Evolutionary conservation across 768 basidiomycete genomes (phyloP).

Genomic region (Trametes cinnabarina): DNA sequence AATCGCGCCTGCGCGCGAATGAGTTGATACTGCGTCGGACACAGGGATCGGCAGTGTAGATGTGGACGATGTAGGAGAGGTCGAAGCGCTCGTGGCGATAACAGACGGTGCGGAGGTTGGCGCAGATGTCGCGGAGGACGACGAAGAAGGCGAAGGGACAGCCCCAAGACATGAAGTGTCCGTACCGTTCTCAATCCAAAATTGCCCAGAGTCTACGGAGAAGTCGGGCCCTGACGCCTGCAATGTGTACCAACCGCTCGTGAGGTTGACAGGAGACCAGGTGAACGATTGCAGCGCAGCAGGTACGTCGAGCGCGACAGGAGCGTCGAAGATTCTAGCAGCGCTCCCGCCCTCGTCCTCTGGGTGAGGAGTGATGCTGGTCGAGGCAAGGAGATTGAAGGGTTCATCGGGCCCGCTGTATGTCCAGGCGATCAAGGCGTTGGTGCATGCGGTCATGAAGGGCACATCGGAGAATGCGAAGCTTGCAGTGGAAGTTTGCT

Average conservation of each 20-base stretch:
- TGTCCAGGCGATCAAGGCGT: slow-evolving; percentile 30
- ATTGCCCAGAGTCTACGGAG: slow-evolving; percentile 28
- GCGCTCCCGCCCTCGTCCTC: not conserved
- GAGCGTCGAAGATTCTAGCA: slow-evolving; percentile 17
- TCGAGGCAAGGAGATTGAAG: slow-evolving; percentile 18
- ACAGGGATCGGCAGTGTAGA: slow-evolving; percentile 6
- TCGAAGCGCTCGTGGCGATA: not conserved
- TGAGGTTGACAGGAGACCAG: slow-evolving; percentile 48
- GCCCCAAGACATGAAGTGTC: slow-evolving; percentile 34
- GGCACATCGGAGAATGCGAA: slow-evolving; percentile 27
- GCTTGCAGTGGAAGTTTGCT: not conserved
- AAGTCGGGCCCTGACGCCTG: slow-evolving; percentile 21
- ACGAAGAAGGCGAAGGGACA: slow-evolving; percentile 9
- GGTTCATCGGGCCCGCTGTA: slow-evolving; percentile 10
- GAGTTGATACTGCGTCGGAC: slow-evolving; percentile 13
- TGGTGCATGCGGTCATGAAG: slow-evolving; percentile 36
- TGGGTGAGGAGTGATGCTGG: slow-evolving; percentile 12
- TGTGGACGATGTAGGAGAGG: slow-evolving; percentile 7
- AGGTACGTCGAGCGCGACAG: slow-evolving; percentile 31
- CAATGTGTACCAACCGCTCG: slow-evolving; percentile 48
- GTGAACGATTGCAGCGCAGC: slow-evolving; percentile 30
- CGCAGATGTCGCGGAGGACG: not conserved
- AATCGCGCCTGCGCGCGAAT: slow-evolving; percentile 41
- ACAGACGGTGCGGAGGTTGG: slow-evolving; percentile 7
- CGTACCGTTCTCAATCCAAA: slow-evolving; percentile 39